Conservation (phyloP, 2,329 filamentous ascomycete genomes). For the Colletotrichum caudatum region DNA sequence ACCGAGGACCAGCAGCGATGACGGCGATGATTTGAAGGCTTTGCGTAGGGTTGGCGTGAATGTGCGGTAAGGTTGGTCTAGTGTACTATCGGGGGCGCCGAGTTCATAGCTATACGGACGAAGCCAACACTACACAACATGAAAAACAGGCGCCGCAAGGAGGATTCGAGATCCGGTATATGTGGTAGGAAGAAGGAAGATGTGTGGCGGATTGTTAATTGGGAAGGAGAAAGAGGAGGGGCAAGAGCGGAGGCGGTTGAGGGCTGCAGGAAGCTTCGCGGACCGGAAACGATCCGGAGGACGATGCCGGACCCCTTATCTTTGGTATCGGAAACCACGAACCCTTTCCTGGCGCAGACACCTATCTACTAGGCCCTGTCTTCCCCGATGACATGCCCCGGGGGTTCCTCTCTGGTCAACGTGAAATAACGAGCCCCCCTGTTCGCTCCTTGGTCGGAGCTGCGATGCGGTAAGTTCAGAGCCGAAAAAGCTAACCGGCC, state of each 20-base stretch:
- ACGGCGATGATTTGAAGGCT: slow-evolving; percentile 10
- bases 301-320: slow-evolving; percentile 37
- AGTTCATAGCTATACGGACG: slow-evolving; percentile 28
- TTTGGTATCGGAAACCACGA: slow-evolving; percentile 24
- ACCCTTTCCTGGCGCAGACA: slow-evolving; percentile 1
- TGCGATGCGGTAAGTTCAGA: slow-evolving; percentile 10
- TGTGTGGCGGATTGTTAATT: neutral
- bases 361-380: neutral
- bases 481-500: slow-evolving; percentile 3
- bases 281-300: slow-evolving; percentile 8
- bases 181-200: neutral
- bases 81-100: slow-evolving; percentile 32
- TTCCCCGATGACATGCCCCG: neutral
- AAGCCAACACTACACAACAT: slow-evolving; percentile 21
- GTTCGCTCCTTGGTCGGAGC: neutral
- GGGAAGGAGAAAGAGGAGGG: neutral
- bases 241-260: neutral
- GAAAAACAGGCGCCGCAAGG: neutral
- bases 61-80: slow-evolving; percentile 12
- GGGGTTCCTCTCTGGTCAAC: slow-evolving; percentile 3
- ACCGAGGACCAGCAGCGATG: slow-evolving; percentile 16
- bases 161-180: neutral
- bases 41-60: neutral
- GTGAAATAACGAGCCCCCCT: slow-evolving; percentile 2
- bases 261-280: slow-evolving; percentile 15